A percentile compares a stretch with the other conserved stretches of the same genome.
Conservation (phyloP, 2,329 filamentous ascomycete species). For the Ophiostoma australiae region DNA sequence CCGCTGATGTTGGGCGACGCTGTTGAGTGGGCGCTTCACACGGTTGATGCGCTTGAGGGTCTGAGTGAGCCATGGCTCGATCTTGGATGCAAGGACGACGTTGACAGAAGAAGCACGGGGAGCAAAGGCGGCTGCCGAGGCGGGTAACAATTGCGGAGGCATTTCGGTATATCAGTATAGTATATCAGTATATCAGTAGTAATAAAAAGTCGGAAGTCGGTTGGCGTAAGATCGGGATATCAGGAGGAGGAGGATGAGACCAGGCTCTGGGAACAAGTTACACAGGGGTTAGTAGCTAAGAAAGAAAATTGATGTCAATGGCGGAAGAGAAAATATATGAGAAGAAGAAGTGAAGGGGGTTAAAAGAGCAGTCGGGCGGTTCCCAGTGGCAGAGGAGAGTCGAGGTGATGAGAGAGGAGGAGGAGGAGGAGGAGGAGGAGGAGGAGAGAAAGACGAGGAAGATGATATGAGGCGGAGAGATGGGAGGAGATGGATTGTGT, state of each 20-base stretch:
- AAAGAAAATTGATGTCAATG: neutral
- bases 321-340: conserved; percentile 9
- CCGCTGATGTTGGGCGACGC: conserved; percentile 88
- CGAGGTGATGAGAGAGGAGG: neutral
- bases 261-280: conserved; percentile 13
- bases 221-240: neutral
- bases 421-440: neutral
- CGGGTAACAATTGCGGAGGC: conserved; percentile 89
- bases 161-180: conserved; percentile 43
- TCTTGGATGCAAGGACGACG: conserved; percentile 85
- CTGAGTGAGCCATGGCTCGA: conserved; percentile 94
- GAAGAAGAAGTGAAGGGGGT: neutral
- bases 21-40: conserved; percentile 95
- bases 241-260: neutral
- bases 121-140: conserved; percentile 93
- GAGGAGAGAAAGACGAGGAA: neutral
- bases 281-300: conserved; percentile 17
- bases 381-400: conserved; percentile 18
- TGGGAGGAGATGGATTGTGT: conserved; percentile 2
- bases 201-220: neutral
- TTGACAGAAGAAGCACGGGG: conserved; percentile 86
- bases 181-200: neutral
- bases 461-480: conserved; percentile 15
- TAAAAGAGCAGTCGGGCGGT: conserved; percentile 27
- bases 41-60: conserved; percentile 95